Evolutionary conservation across 805 yeast genomes (phyloP).

Genomic region (Kodamaea laetipori): DNA sequence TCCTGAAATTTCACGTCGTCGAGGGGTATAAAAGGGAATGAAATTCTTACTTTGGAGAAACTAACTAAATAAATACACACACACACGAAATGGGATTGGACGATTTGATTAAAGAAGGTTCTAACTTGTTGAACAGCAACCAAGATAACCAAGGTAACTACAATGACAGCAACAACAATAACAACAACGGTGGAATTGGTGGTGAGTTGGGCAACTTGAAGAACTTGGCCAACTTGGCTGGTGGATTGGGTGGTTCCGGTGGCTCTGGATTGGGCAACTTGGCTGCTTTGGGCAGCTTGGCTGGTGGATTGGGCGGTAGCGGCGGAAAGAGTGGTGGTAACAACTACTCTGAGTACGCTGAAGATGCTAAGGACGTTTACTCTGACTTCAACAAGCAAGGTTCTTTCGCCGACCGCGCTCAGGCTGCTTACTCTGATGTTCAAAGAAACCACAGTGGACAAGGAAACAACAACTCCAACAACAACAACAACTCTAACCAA

Average conservation of each 20-base stretch:
- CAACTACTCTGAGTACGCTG: slow-evolving; percentile 25
- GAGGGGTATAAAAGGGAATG: too few relatives aligned
- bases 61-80: too few relatives aligned
- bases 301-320: slow-evolving; percentile 6
- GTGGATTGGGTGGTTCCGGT: slow-evolving; percentile 4
- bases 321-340: slow-evolving; percentile 18
- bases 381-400: slow-evolving; percentile 32
- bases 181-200: slow-evolving; percentile 9
- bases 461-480: slow-evolving; percentile 8
- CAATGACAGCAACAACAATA: slow-evolving; percentile 5
- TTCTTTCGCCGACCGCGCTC: slow-evolving; percentile 35
- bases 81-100: slow-evolving; percentile 29
- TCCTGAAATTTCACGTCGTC: too few relatives aligned
- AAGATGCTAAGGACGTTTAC: slow-evolving; percentile 41
- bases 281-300: slow-evolving; percentile 10
- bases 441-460: slow-evolving; percentile 24
- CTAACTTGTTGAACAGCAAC: slow-evolving; percentile 9
- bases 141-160: not conserved
- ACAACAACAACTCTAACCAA: not conserved
- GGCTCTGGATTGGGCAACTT: slow-evolving; percentile 8
- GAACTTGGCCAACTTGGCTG: slow-evolving; percentile 11
- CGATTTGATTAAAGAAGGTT: slow-evolving; percentile 23
- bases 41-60: too few relatives aligned
- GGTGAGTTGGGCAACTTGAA: slow-evolving; percentile 7
- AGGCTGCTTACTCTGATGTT: slow-evolving; percentile 35